A percentile compares a stretch with the other conserved stretches of the same genome.
Evolutionary conservation across 768 basidiomycete species (phyloP).

Genomic region (Lenzites betulinus): DNA sequence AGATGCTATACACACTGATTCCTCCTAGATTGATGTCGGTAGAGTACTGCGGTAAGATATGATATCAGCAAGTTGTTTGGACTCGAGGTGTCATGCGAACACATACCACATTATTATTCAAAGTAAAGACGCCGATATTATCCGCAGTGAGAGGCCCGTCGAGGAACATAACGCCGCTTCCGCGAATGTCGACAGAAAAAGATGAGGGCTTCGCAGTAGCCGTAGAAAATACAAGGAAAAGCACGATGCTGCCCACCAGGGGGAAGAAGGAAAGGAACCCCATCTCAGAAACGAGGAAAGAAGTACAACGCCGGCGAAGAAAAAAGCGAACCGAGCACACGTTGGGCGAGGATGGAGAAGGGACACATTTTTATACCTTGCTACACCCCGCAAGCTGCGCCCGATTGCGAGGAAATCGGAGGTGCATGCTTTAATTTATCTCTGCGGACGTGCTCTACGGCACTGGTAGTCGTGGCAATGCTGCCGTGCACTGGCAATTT

Average conservation of each 20-base stretch:
- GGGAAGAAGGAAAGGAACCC: neutral
- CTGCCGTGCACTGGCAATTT: too few relatives aligned
- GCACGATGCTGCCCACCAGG: neutral
- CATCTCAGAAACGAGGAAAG: neutral
- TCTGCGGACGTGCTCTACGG: neutral
- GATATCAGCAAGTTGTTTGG: neutral
- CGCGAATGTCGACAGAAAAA: neutral
- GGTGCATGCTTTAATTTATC: neutral
- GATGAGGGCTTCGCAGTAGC: neutral
- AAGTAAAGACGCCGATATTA: neutral
- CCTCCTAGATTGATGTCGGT: constrained; percentile 11
- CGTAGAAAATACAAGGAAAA: neutral
- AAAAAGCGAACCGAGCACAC: neutral
- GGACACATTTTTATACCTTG: neutral
- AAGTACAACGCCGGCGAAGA: neutral
- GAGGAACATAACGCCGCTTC: neutral
- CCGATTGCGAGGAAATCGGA: neutral
- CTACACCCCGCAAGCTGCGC: neutral
- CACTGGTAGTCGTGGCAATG: too few relatives aligned
- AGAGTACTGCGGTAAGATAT: neutral
- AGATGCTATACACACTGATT: neutral
- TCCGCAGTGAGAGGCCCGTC: neutral
- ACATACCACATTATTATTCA: neutral
- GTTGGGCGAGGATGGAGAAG: neutral
- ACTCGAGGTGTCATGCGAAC: too few relatives aligned